Conservation (phyloP, 768 basidiomycete genomes). For the Hydnomerulius pinastri region DNA sequence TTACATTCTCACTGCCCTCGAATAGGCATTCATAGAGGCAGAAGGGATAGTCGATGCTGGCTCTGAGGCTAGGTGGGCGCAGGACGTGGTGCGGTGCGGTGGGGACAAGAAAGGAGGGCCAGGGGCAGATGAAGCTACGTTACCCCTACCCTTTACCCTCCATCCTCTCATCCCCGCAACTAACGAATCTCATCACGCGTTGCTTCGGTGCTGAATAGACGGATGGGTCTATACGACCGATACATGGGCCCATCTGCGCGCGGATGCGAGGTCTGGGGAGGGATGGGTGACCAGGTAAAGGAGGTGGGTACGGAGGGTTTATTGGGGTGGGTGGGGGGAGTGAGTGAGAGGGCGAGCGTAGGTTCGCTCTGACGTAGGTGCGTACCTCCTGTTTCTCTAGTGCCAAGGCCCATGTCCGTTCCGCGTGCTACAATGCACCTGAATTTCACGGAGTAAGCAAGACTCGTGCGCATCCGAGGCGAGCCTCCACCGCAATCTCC, state of each 20-base stretch:
- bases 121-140: conserved; percentile 30
- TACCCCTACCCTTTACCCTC: conserved; percentile 13
- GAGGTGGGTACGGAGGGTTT: conserved; percentile 74
- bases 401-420: too few relatives aligned
- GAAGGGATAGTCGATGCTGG: conserved; percentile 81
- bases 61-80: conserved; percentile 60
- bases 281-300: conserved; percentile 62
- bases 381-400: too few relatives aligned
- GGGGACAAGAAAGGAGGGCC: conserved; percentile 6
- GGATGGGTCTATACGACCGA: conserved; percentile 88
- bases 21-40: conserved; percentile 74
- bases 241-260: conserved; percentile 58
- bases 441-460: too few relatives aligned
- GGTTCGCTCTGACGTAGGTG: too few relatives aligned
- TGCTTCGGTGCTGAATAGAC: conserved; percentile 36
- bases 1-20: conserved; percentile 75
- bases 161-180: background rate
- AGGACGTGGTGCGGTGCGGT: background rate
- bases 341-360: too few relatives aligned
- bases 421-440: too few relatives aligned
- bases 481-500: too few relatives aligned
- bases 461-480: too few relatives aligned
- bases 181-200: background rate
- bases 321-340: conserved; percentile 13
- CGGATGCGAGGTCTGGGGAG: conserved; percentile 41